A percentile compares a stretch with the other conserved stretches of the same genome.
phyloP scores from a whole-genome alignment of 1,284 basidiomycete species.

The Puccinia triticina region DNA sequence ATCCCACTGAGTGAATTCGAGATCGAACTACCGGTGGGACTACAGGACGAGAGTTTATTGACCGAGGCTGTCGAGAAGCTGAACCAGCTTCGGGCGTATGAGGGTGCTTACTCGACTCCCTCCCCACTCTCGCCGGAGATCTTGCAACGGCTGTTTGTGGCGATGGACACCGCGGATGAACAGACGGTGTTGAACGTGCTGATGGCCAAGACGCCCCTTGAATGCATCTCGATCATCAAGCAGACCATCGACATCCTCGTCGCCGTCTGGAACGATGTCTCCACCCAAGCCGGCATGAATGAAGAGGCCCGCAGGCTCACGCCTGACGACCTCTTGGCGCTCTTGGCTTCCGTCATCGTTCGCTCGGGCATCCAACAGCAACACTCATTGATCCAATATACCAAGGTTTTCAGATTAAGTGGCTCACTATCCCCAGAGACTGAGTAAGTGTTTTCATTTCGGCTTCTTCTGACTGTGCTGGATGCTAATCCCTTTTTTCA shows the following conservation, averaged over 20 bases:
- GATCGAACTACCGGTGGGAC: slow-evolving; percentile 41
- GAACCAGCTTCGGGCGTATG: slow-evolving; percentile 47
- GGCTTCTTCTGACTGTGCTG: not conserved
- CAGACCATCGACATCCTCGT: slow-evolving; percentile 51
- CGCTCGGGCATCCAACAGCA: slow-evolving; percentile 51
- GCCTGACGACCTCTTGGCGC: slow-evolving; percentile 48
- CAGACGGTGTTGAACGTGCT: slow-evolving; percentile 43
- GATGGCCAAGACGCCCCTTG: slow-evolving; percentile 49
- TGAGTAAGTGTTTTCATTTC: slow-evolving; percentile 39
- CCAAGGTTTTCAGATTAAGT: slow-evolving; percentile 49
- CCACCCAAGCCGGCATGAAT: slow-evolving; percentile 47
- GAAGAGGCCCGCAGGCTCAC: slow-evolving; percentile 50
- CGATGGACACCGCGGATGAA: slow-evolving; percentile 52
- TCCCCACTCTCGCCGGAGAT: slow-evolving; percentile 46
- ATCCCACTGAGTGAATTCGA: slow-evolving; percentile 51
- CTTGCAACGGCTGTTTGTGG: slow-evolving; percentile 51
- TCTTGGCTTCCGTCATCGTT: slow-evolving; percentile 52
- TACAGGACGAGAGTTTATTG: slow-evolving; percentile 50
- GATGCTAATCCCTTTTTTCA: not conserved
- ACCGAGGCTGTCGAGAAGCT: slow-evolving; percentile 50
- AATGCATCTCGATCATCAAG: slow-evolving; percentile 51
- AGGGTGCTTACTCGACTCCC: slow-evolving; percentile 24
- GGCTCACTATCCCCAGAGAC: slow-evolving; percentile 49
- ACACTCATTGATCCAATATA: slow-evolving; percentile 51
- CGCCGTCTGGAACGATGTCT: slow-evolving; percentile 42